These are phyloP conservation scores for Apiotrichum domesticum DNA, from an alignment of 1,284 basidiomycete species.

Conservation along the genomic window DNA sequence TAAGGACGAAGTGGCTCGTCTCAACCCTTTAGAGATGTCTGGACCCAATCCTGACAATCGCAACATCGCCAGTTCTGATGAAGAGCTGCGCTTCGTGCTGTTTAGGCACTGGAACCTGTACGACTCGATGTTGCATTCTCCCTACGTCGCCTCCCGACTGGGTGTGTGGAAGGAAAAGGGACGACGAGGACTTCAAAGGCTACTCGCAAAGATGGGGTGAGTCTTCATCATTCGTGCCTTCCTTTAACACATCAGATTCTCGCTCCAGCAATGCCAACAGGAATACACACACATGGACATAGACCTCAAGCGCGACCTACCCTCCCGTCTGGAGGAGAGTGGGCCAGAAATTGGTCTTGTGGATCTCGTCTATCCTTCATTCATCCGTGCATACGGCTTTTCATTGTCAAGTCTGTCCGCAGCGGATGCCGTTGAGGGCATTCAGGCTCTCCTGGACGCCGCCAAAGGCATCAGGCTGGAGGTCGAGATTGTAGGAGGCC, in stretches of 20 bases:
- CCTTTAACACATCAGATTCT: slow-evolving; percentile 58
- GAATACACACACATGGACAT: slow-evolving; percentile 94
- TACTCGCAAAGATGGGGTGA: slow-evolving; percentile 98
- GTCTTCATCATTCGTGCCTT: slow-evolving; percentile 18
- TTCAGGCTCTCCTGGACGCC: slow-evolving; percentile 81
- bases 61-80: slow-evolving; percentile 66
- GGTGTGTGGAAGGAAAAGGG: slow-evolving; percentile 96
- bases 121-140: slow-evolving; percentile 95
- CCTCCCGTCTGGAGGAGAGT: slow-evolving; percentile 76
- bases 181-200: slow-evolving; percentile 75
- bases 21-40: slow-evolving; percentile 58
- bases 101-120: slow-evolving; percentile 98
- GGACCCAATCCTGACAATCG: slow-evolving; percentile 60
- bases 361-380: slow-evolving; percentile 88
- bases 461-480: slow-evolving; percentile 85
- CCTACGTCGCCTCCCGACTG: slow-evolving; percentile 89
- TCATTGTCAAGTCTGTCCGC: slow-evolving; percentile 79
- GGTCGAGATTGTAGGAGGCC: slow-evolving; percentile 73
- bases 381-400: slow-evolving; percentile 85
- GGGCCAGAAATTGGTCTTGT: slow-evolving; percentile 96
- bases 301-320: slow-evolving; percentile 77
- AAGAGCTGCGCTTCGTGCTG: slow-evolving; percentile 83
- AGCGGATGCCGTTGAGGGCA: slow-evolving; percentile 85
- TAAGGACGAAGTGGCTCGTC: slow-evolving; percentile 79
- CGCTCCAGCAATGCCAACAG: slow-evolving; percentile 87